Evolutionary conservation across 2,329 filamentous ascomycete species (phyloP).

Genomic region (Aspergillus amoenus): DNA sequence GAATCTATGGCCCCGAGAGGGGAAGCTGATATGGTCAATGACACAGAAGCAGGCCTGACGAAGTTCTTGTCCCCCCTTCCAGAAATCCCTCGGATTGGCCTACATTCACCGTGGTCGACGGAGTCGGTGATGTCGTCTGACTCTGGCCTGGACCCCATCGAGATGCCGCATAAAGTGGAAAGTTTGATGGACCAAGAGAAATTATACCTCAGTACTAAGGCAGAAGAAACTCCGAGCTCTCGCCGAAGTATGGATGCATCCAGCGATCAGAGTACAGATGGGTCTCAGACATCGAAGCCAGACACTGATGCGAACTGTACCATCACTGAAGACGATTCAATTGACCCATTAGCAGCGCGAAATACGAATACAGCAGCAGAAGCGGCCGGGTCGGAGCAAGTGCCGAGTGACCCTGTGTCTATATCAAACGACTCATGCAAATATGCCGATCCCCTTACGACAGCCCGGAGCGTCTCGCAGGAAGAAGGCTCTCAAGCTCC

Average conservation of each 20-base stretch:
- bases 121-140: constrained; percentile 64
- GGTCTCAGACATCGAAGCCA: constrained; percentile 15
- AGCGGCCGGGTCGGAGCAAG: background rate
- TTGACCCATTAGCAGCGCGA: background rate
- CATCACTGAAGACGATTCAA: background rate
- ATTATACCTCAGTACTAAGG: constrained; percentile 65
- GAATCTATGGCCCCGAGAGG: constrained; percentile 60
- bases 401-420: background rate
- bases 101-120: constrained; percentile 62
- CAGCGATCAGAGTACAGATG: constrained; percentile 2
- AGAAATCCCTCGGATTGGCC: constrained; percentile 47
- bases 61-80: constrained; percentile 48
- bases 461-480: background rate
- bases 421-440: background rate
- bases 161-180: constrained; percentile 67
- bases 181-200: constrained; percentile 78
- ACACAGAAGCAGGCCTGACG: constrained; percentile 61
- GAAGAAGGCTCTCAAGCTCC: background rate
- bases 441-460: background rate
- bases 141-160: constrained; percentile 60
- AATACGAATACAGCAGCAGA: background rate
- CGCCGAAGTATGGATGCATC: constrained; percentile 1
- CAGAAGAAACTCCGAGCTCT: constrained; percentile 26
- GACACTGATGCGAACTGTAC: background rate
- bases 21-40: constrained; percentile 44